Percentiles rank a stretch among this genome's conserved stretches.
These are phyloP conservation scores for Fusarium sp. DNA, from an alignment of 2,329 filamentous ascomycete genomes.

Conservation along the genomic window DNA sequence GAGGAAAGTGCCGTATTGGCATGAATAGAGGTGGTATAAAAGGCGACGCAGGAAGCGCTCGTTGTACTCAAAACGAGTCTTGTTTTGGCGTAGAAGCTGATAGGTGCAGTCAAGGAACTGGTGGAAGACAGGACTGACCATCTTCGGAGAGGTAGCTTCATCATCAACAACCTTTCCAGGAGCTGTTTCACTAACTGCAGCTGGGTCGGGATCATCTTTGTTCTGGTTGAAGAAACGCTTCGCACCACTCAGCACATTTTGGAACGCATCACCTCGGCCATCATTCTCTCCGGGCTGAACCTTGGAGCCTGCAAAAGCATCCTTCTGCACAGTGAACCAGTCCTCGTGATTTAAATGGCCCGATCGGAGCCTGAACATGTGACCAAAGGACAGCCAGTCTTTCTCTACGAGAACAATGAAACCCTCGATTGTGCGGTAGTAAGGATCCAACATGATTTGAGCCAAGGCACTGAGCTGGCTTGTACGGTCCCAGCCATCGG, in stretches of 20 bases:
- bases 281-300: slow-evolving; percentile 73
- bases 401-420: slow-evolving; percentile 97
- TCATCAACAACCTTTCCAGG: slow-evolving; percentile 60
- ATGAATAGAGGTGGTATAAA: slow-evolving; percentile 93
- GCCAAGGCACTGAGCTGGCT: slow-evolving; percentile 92
- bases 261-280: slow-evolving; percentile 78
- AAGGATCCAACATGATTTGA: slow-evolving; percentile 94
- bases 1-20: slow-evolving; percentile 96
- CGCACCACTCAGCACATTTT: slow-evolving; percentile 87
- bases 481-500: slow-evolving; percentile 97
- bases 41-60: slow-evolving; percentile 91
- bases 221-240: slow-evolving; percentile 88
- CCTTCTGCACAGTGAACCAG: slow-evolving; percentile 91
- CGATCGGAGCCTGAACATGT: slow-evolving; percentile 95
- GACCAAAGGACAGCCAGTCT: slow-evolving; percentile 97
- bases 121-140: slow-evolving; percentile 96
- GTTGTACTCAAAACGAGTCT: slow-evolving; percentile 93
- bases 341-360: slow-evolving; percentile 91
- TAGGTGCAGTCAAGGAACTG: slow-evolving; percentile 97
- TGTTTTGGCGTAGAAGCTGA: slow-evolving; percentile 87
- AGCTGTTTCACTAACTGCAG: slow-evolving; percentile 58
- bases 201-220: slow-evolving; percentile 73
- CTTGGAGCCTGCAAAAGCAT: slow-evolving; percentile 74
- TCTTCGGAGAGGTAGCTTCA: slow-evolving; percentile 83
- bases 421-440: slow-evolving; percentile 92